Conservation (phyloP, 2,329 filamentous ascomycete species). For the Exophiala oligosperma region DNA sequence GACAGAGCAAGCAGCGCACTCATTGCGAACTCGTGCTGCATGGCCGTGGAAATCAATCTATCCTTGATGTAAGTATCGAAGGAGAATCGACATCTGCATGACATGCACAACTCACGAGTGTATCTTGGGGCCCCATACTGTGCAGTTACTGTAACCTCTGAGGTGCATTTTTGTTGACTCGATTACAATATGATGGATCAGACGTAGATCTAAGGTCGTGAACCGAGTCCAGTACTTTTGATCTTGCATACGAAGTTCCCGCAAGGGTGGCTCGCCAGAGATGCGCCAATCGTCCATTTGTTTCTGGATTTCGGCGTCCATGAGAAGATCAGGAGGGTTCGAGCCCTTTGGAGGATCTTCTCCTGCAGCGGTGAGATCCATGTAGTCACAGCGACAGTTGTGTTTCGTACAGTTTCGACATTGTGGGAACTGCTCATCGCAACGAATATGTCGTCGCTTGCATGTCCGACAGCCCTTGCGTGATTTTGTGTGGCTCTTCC, state of each 20-base stretch:
- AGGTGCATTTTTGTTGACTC: conserved; percentile 80
- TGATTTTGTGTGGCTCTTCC: conserved; percentile 94
- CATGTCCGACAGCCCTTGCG: conserved; percentile 98
- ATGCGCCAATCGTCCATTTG: conserved; percentile 80
- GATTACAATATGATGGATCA: conserved; percentile 87
- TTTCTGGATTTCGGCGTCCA: conserved; percentile 81
- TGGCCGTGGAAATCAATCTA: conserved; percentile 79
- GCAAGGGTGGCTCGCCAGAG: conserved; percentile 83
- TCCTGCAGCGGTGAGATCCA: conserved; percentile 71
- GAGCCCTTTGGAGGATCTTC: conserved; percentile 54
- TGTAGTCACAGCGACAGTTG: conserved; percentile 97
- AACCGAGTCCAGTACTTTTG: conserved; percentile 71
- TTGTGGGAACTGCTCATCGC: conserved; percentile 96
- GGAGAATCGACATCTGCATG: conserved; percentile 27
- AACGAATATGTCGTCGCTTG: conserved; percentile 95
- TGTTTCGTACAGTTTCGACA: conserved; percentile 99
- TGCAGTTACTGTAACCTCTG: conserved; percentile 78
- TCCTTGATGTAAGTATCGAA: conserved; percentile 17
- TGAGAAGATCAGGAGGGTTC: conserved; percentile 67
- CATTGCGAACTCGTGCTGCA: conserved; percentile 87
- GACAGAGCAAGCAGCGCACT: conserved; percentile 88
- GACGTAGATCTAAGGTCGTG: conserved; percentile 74
- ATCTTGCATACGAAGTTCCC: conserved; percentile 74
- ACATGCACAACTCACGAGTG: conserved; percentile 69
- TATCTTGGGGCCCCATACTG: conserved; percentile 89